Base-by-base conservation (phyloP, 2,329 filamentous ascomycete genomes). In the Clonostachys solani region DNA sequence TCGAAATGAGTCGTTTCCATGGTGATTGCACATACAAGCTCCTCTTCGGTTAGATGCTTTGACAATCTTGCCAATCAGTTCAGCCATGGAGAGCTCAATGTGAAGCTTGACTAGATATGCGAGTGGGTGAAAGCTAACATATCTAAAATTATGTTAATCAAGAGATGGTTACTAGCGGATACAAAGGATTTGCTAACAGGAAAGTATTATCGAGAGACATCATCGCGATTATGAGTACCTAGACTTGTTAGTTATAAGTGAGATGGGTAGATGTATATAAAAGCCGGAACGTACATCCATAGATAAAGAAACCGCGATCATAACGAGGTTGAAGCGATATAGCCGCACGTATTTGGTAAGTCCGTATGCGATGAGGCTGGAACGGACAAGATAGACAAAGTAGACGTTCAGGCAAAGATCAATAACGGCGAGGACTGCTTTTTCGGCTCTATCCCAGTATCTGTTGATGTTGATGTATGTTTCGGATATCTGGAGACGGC, bases 401-500 rank as follows among this genome's bases (percentile, higher is more conserved):
- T 74, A 74, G 45, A 64, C 62, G 47, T 78, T 78, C 15, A 78
- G 59, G 1, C 54, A 56, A 3, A 63, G 66, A 46, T 78, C 75
- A 4, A 77, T 63, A 15, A 73, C 40, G 1, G 74, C 59, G 46
- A 75, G 74, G 4, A 77, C 59, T 2, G 62, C 63, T 51, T 78
- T 78, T 46, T 75, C 72, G 40, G 68, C 60, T 13, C 74, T 69
- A 41, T 78, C 74, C 72, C 73, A 78, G 29, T 74, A 55, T 0
- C 66, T 52, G 52, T 77, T 78, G 48, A 76, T 60, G 16, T 59
- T 48, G 36, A 73, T 62, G 41, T 66, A 76, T 4, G 50, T 61
- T 5, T 61, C 33, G 33, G 54, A 66, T 41, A 70, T 61, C 45
- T 71, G 63, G 15, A 75, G 60, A 4, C 71, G 67, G 12, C 71